Percentiles rank a stretch among this genome's conserved stretches.
phyloP scores from a whole-genome alignment of 768 basidiomycete genomes.

The Tephrocybe sp. region DNA sequence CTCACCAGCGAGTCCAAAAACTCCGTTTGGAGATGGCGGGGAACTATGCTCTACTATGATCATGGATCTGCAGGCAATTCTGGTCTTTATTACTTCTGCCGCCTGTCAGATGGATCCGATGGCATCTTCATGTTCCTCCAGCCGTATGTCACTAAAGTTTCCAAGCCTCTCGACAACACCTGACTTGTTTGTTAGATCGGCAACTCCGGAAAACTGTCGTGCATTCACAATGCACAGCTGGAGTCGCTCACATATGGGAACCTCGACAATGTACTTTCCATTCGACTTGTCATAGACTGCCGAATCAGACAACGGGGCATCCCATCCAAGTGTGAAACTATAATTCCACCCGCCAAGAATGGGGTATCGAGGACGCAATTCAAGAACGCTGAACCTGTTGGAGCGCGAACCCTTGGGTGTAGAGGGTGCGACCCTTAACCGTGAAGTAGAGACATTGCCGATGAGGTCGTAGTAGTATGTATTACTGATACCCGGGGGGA shows the following conservation, averaged over 20 bases:
- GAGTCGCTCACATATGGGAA: constrained; percentile 50
- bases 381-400: constrained; percentile 66
- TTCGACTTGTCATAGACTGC: constrained; percentile 62
- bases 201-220: constrained; percentile 29
- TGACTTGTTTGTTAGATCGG: constrained; percentile 22
- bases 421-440: constrained; percentile 69
- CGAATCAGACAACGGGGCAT: constrained; percentile 78
- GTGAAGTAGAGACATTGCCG: constrained; percentile 96
- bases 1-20: constrained; percentile 37
- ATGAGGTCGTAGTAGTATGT: constrained; percentile 90
- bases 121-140: constrained; percentile 52
- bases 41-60: constrained; percentile 55
- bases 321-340: constrained; percentile 91
- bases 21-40: constrained; percentile 55
- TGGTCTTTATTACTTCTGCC: constrained; percentile 47
- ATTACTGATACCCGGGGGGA: constrained; percentile 80
- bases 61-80: constrained; percentile 38
- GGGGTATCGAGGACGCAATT: constrained; percentile 89
- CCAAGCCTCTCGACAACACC: background rate
- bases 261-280: constrained; percentile 69
- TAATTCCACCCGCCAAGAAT: constrained; percentile 98
- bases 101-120: constrained; percentile 30
- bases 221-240: constrained; percentile 18
- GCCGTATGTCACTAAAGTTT: constrained; percentile 39
- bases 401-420: constrained; percentile 54